Base-by-base conservation (phyloP, 2,329 filamentous ascomycete species). In the Aspergillus sp. region DNA sequence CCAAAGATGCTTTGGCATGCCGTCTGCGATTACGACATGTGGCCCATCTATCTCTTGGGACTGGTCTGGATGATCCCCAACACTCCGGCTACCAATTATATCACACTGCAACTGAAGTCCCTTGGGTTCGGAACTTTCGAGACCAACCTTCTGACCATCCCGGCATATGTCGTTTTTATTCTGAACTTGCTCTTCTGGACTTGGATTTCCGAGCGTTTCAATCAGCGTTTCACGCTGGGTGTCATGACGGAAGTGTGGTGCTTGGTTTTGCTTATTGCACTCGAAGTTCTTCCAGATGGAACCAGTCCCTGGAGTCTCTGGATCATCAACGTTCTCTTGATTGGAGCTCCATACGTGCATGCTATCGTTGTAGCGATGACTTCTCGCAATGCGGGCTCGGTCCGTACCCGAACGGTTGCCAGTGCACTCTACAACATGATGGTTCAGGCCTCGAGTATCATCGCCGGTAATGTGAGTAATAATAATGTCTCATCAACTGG, bases 101-200 rank as follows among this genome's bases (percentile, higher is more conserved):
- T 79, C 55, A 77, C 75, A 18, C 64, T 79, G 11, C 67, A 77
- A 53, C 65, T 83, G 1, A 83, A 82, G 62, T 78, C 82, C 2
- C 75, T 88, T 4, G 85, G 80, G 12, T 87, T 87, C 73, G 74
- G 73, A 52, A 85, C 84, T 1, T 84, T 89, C 67, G 74, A 85
- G 32, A 83, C 82, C 29, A 90, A 88, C 64, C 77, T 90, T 61
- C 79, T 90, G 22, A 85, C 85, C 1, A 87, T 88, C 14, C 85
- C 85, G 0, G 81, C 84, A 0, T 83, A 82, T 16, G 78, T 77
- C 0, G 71, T 87, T 1, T 85, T 85, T 68, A 85, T 87, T 60
- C 57, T 85, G 52, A 84, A 84, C 49, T 81, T 87, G 72, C 69
- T 87, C 16, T 69, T 76, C 2, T 78, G 84, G 59, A 83, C 85